A percentile compares a stretch with the other conserved stretches of the same genome.
Evolutionary conservation across 2,329 filamentous ascomycete genomes (phyloP).

Genomic region (Fusarium sp.): DNA sequence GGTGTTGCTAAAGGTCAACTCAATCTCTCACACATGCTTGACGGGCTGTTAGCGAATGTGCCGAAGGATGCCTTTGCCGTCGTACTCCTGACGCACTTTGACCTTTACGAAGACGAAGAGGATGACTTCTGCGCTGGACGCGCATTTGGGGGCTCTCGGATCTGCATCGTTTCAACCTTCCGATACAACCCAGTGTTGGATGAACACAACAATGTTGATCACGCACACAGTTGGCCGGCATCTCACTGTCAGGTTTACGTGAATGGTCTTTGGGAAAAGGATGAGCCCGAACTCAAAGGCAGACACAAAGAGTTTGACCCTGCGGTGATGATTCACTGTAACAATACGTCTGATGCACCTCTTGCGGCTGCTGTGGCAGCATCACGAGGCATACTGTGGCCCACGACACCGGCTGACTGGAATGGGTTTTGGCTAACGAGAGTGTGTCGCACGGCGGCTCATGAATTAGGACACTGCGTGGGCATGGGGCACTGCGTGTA

Average conservation of each 20-base stretch:
- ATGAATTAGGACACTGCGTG: constrained; percentile 77
- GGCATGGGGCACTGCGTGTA: constrained; percentile 74
- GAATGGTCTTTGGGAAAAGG: constrained; percentile 49
- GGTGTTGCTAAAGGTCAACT: constrained; percentile 62
- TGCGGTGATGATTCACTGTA: not conserved
- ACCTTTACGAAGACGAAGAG: constrained; percentile 73
- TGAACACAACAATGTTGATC: constrained; percentile 54
- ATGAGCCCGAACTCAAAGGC: not conserved
- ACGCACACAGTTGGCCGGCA: constrained; percentile 71
- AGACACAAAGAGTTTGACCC: not conserved
- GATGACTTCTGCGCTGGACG: constrained; percentile 77
- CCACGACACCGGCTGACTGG: constrained; percentile 41
- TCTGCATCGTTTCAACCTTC: constrained; percentile 71
- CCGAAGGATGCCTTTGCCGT: constrained; percentile 71
- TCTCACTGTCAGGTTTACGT: constrained; percentile 70
- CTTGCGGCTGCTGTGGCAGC: not conserved
- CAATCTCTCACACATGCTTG: constrained; percentile 71
- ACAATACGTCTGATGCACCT: not conserved
- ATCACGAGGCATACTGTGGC: constrained; percentile 33
- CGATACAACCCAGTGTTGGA: constrained; percentile 69
- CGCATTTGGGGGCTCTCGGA: constrained; percentile 73
- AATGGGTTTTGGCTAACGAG: constrained; percentile 67
- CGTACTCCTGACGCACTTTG: constrained; percentile 68
- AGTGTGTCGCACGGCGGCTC: constrained; percentile 68
- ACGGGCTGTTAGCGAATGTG: constrained; percentile 66